These are phyloP conservation scores for Xylaria sp. DNA, from an alignment of 2,329 filamentous ascomycete genomes.

Conservation along the genomic window DNA sequence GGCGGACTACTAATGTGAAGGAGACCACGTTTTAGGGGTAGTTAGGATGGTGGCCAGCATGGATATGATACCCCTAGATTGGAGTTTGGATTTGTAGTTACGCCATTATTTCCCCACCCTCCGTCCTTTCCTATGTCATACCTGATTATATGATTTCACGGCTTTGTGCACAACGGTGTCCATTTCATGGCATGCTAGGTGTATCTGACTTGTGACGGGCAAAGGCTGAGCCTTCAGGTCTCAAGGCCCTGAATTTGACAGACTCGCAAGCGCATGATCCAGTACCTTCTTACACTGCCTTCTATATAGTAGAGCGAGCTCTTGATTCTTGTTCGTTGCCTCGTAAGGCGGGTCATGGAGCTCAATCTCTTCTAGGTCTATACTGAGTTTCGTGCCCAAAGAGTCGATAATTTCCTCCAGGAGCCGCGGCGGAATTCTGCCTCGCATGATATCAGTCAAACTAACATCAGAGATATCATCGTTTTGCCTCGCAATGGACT, in stretches of 20 bases:
- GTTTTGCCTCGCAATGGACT: conserved; percentile 45
- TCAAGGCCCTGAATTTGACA: conserved; percentile 37
- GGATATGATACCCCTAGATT: conserved; percentile 46
- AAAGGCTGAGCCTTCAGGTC: not conserved
- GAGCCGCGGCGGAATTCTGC: conserved; percentile 57
- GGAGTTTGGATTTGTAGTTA: conserved; percentile 37
- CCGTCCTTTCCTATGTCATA: not conserved
- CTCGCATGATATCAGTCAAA: conserved; percentile 55
- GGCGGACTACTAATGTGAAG: not conserved
- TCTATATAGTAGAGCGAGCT: conserved; percentile 61
- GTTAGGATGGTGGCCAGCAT: conserved; percentile 37
- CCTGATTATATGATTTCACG: conserved; percentile 7
- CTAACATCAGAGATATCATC: conserved; percentile 40
- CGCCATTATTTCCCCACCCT: not conserved
- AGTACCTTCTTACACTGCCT: conserved; percentile 60
- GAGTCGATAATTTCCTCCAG: conserved; percentile 49
- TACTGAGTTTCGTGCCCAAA: conserved; percentile 53
- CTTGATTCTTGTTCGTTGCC: conserved; percentile 56
- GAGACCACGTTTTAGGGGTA: conserved; percentile 14
- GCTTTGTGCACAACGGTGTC: not conserved
- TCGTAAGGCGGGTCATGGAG: conserved; percentile 54
- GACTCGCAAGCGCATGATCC: conserved; percentile 53
- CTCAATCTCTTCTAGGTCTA: conserved; percentile 60
- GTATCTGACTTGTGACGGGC: not conserved
- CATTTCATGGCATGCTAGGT: not conserved